phyloP scores from a whole-genome alignment of 805 yeast genomes.

The Spathaspora hagerdaliae region DNA sequence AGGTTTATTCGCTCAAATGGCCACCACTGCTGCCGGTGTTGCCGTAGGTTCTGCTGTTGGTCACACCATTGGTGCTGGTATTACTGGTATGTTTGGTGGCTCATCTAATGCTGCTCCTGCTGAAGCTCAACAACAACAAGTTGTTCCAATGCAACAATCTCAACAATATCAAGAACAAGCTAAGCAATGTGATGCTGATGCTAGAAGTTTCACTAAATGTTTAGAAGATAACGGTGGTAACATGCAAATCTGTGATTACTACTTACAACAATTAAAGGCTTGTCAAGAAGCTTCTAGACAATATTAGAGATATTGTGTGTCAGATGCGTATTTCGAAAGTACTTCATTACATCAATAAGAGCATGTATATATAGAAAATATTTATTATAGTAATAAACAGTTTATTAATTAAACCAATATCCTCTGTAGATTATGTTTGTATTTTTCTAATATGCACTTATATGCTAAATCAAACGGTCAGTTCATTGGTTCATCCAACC shows the following conservation, averaged over 20 bases:
- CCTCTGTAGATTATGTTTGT: too few species aligned
- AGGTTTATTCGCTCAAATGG: conserved; percentile 95
- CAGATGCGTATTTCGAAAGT: too few species aligned
- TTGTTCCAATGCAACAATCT: conserved; percentile 25
- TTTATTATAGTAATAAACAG: too few species aligned
- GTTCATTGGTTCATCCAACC: too few species aligned
- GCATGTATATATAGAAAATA: too few species aligned
- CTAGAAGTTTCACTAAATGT: conserved; percentile 93
- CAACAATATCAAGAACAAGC: conserved; percentile 41
- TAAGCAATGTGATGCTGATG: conserved; percentile 82
- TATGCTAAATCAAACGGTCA: too few species aligned
- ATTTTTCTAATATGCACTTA: too few species aligned
- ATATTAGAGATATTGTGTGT: conserved; percentile 42
- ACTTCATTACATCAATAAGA: too few species aligned
- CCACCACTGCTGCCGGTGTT: conserved; percentile 98
- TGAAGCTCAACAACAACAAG: conserved; percentile 42
- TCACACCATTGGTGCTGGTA: conserved; percentile 94
- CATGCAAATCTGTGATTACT: conserved; percentile 95
- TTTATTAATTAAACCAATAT: too few species aligned
- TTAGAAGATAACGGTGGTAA: conserved; percentile 90
- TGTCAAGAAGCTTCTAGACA: conserved; percentile 92
- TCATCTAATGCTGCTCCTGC: conserved; percentile 54
- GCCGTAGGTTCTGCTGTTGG: conserved; percentile 98
- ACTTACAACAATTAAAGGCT: conserved; percentile 94
- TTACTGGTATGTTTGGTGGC: conserved; percentile 86